Conservation (phyloP, 2,329 filamentous ascomycete genomes). For the Dactylellina sp. region DNA sequence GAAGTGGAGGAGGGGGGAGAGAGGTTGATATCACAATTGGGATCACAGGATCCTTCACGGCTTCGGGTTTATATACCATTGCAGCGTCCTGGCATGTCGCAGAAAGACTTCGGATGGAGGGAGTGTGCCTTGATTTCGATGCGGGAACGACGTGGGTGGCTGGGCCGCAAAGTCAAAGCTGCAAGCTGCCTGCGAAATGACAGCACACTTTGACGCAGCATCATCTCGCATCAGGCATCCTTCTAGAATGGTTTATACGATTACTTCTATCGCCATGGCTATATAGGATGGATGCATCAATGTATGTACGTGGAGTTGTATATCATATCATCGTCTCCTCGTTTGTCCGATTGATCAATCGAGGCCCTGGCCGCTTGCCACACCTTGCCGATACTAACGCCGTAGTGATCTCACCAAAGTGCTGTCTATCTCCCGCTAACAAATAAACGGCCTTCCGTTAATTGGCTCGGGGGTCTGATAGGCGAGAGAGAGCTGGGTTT, state of each 20-base stretch:
- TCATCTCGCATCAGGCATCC: no score
- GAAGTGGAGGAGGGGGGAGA: not conserved
- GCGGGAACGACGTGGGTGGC: constrained; percentile 49
- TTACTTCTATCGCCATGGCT: no score
- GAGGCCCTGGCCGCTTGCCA: not conserved
- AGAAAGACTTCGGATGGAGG: no score
- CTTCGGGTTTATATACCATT: not conserved
- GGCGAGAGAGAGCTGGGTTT: no score
- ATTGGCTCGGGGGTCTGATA: not conserved
- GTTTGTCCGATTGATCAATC: no score
- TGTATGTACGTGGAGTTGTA: no score
- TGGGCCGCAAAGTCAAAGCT: constrained; percentile 8
- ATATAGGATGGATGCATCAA: no score
- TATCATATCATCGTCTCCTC: no score
- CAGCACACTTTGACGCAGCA: constrained; percentile 28
- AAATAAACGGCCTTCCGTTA: not conserved
- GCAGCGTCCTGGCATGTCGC: no score
- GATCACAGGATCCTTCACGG: constrained; percentile 3
- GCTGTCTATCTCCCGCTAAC: constrained; percentile 37
- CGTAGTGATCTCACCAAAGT: constrained; percentile 32
- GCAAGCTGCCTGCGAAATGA: constrained; percentile 35
- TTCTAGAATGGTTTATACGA: no score
- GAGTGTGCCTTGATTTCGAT: constrained; percentile 38
- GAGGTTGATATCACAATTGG: not conserved
- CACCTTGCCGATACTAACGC: constrained; percentile 11